These are phyloP conservation scores for Picochlorum sp. DNA, from an alignment of 139 green algal genomes.

Conservation along the genomic window DNA sequence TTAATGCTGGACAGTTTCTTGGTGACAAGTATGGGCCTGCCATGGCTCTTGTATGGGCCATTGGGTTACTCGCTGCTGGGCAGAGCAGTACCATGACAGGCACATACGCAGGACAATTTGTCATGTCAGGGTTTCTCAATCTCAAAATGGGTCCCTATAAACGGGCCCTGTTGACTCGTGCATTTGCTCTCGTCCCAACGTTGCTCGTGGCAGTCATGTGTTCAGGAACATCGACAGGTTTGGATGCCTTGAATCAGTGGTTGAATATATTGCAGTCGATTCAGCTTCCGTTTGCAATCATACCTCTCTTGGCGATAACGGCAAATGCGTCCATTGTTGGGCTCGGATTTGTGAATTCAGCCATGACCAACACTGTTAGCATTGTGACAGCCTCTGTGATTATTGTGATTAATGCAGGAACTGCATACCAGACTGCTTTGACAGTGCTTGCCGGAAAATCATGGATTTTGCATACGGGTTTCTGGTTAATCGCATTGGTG, in stretches of 20 bases:
- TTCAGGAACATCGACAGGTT: slow-evolving; percentile 16
- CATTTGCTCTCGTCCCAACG: slow-evolving; percentile 38
- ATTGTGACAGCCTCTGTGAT: slow-evolving; percentile 13
- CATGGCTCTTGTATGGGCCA: slow-evolving; percentile 30
- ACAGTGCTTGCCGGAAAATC: not conserved
- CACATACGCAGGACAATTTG: slow-evolving; percentile 57
- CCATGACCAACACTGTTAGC: slow-evolving; percentile 6
- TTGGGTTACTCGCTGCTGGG: slow-evolving; percentile 50
- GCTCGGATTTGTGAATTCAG: slow-evolving; percentile 15
- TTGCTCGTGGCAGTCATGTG: slow-evolving; percentile 34
- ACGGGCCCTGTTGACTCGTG: slow-evolving; percentile 38
- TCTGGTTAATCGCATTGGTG: not conserved
- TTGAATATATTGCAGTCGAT: slow-evolving; percentile 56
- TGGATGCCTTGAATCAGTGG: slow-evolving; percentile 54
- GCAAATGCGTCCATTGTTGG: slow-evolving; percentile 16
- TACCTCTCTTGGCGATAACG: slow-evolving; percentile 27
- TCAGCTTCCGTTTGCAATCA: slow-evolving; percentile 52
- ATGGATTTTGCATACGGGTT: not conserved
- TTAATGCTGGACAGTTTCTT: slow-evolving; percentile 38
- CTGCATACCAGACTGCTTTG: slow-evolving; percentile 11
- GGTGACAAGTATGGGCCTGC: slow-evolving; percentile 21
- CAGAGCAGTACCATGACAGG: slow-evolving; percentile 52
- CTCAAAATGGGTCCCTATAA: slow-evolving; percentile 27
- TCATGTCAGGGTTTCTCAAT: slow-evolving; percentile 58
- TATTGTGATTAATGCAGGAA: slow-evolving; percentile 19